Evolutionary conservation across 2,329 filamentous ascomycete species (phyloP).

Genomic region (Geoglossum cookeanum): DNA sequence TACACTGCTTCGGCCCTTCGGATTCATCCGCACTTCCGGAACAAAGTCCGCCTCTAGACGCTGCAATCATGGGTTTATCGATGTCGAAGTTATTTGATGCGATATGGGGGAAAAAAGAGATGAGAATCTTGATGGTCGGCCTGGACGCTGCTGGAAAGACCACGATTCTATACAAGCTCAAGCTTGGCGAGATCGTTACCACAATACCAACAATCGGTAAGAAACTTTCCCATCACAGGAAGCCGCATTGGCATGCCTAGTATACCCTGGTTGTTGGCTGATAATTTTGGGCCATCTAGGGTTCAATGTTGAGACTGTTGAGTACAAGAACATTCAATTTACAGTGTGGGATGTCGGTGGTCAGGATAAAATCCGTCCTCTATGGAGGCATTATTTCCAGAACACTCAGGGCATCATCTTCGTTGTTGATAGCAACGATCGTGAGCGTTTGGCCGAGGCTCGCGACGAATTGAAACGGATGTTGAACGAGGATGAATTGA

Average conservation of each 20-base stretch:
- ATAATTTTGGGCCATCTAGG: constrained; percentile 29
- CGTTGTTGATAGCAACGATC: constrained; percentile 98
- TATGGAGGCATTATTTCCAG: constrained; percentile 99
- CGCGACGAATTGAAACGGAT: constrained; percentile 93
- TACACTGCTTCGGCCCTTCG: background rate
- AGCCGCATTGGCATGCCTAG: background rate
- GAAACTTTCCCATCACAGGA: constrained; percentile 15
- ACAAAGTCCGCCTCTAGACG: background rate
- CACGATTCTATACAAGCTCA: constrained; percentile 99
- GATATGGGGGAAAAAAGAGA: constrained; percentile 99
- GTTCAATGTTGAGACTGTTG: constrained; percentile 99
- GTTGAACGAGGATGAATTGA: constrained; percentile 97
- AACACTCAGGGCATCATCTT: constrained; percentile 99
- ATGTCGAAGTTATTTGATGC: constrained; percentile 94
- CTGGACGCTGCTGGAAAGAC: constrained; percentile 99
- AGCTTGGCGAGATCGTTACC: constrained; percentile 97
- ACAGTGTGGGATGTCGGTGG: constrained; percentile 99
- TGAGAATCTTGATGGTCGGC: constrained; percentile 99
- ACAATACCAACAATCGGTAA: constrained; percentile 96
- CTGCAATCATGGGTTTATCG: constrained; percentile 64
- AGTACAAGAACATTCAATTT: constrained; percentile 99
- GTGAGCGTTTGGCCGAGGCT: constrained; percentile 92
- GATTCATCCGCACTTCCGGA: background rate
- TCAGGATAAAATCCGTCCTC: constrained; percentile 98
- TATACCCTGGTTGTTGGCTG: background rate